These are phyloP conservation scores for Crithidia acanthocephali DNA, from an alignment of 208 protist genomes.

Conservation along the genomic window DNA sequence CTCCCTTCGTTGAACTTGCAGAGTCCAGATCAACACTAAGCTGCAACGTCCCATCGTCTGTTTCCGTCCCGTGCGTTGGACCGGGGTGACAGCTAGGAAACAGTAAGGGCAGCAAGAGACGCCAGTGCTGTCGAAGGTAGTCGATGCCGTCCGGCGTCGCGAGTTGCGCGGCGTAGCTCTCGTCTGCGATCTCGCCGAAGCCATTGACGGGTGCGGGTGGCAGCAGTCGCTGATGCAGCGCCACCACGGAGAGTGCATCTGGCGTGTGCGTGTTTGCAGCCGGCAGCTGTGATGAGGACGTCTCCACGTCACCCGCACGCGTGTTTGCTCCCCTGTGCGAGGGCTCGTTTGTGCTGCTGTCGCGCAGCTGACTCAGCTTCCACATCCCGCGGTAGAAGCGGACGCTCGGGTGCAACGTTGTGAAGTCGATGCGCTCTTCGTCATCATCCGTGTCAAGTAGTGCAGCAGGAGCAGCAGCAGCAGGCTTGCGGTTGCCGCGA, in stretches of 20 bases:
- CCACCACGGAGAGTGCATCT: slow-evolving; percentile 49
- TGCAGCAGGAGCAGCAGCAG: background rate
- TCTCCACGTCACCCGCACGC: no score
- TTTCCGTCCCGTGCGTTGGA: background rate
- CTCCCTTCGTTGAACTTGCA: background rate
- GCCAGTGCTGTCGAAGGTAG: slow-evolving; percentile 72
- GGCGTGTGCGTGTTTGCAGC: background rate
- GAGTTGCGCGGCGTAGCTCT: slow-evolving; percentile 68
- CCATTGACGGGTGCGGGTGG: slow-evolving; percentile 45
- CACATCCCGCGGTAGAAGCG: slow-evolving; percentile 67
- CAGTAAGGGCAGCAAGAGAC: slow-evolving; percentile 58
- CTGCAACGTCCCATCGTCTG: background rate
- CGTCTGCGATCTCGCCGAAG: slow-evolving; percentile 43
- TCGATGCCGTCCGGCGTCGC: slow-evolving; percentile 66
- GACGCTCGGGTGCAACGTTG: slow-evolving; percentile 48
- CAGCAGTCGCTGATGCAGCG: slow-evolving; percentile 74
- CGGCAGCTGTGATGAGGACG: background rate
- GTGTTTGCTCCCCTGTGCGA: no score
- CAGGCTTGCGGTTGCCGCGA: background rate
- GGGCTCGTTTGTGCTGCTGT: background rate
- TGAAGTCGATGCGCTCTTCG: slow-evolving; percentile 2
- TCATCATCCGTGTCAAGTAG: background rate
- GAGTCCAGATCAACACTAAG: background rate
- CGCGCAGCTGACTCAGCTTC: slow-evolving; percentile 23
- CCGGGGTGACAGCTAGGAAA: slow-evolving; percentile 37